These are phyloP conservation scores for Pestalotiopsis sp. DNA, from an alignment of 2,329 filamentous ascomycete genomes.

Conservation along the genomic window DNA sequence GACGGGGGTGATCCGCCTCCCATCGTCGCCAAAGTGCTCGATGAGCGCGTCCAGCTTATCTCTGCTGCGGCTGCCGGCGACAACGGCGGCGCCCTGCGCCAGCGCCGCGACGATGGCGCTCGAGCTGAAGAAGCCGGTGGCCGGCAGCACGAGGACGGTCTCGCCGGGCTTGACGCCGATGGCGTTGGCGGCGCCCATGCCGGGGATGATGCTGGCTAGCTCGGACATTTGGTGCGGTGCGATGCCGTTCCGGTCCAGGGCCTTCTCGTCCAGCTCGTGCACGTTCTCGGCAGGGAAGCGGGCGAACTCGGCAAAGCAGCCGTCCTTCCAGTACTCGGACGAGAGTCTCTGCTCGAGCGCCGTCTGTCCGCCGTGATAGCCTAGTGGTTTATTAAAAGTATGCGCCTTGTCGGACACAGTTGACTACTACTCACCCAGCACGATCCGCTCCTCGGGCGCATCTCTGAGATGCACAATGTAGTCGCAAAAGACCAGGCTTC, in stretches of 20 bases:
- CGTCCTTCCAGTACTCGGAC: constrained; percentile 3
- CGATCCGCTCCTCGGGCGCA: constrained; percentile 4
- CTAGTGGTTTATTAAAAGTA: background rate
- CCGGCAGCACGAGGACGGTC: background rate
- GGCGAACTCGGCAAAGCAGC: constrained; percentile 8
- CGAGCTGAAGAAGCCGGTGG: constrained; percentile 8
- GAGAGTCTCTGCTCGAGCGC: background rate
- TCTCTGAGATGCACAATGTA: constrained; percentile 3
- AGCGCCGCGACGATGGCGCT: background rate
- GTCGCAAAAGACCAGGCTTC: background rate
- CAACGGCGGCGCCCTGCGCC: background rate
- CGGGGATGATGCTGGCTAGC: background rate
- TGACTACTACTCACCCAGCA: background rate
- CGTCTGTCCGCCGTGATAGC: constrained; percentile 2
- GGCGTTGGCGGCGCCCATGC: background rate
- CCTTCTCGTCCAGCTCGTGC: background rate
- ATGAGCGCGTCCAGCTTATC: constrained; percentile 2
- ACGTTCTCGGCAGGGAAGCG: constrained; percentile 7
- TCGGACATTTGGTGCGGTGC: background rate
- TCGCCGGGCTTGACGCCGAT: constrained; percentile 1
- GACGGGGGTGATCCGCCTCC: background rate
- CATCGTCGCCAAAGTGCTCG: constrained; percentile 4
- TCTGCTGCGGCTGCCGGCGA: constrained; percentile 6
- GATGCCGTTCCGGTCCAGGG: background rate
- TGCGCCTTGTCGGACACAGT: no score